Conservation (phyloP, 2,329 filamentous ascomycete species). For the Phyllosticta citrichinensis region DNA sequence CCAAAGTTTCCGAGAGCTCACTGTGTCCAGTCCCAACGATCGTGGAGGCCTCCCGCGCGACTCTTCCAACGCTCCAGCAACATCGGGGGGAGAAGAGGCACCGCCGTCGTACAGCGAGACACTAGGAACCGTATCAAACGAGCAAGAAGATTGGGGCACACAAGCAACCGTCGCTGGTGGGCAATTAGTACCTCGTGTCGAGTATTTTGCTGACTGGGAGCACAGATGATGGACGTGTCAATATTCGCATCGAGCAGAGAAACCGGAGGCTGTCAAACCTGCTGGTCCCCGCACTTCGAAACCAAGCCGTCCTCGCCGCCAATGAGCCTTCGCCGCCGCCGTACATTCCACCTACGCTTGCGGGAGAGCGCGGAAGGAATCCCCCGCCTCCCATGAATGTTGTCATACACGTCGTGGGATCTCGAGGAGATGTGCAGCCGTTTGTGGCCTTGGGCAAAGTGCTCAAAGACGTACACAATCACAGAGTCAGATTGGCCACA, state of each 20-base stretch:
- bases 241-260: slow-evolving; percentile 32
- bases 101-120: slow-evolving; percentile 33
- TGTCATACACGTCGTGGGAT: slow-evolving; percentile 40
- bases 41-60: neutral
- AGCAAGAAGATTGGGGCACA: slow-evolving; percentile 29
- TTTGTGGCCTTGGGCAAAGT: slow-evolving; percentile 41
- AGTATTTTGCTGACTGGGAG: neutral
- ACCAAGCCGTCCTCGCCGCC: slow-evolving; percentile 27
- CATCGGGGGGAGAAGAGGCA: slow-evolving; percentile 31
- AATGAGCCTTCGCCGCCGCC: slow-evolving; percentile 50
- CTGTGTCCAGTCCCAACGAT: neutral
- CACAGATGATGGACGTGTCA: slow-evolving; percentile 29
- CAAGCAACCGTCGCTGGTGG: slow-evolving; percentile 37
- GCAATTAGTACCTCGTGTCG: neutral
- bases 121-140: slow-evolving; percentile 29
- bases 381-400: slow-evolving; percentile 40
- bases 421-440: slow-evolving; percentile 41
- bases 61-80: neutral
- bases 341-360: slow-evolving; percentile 64
- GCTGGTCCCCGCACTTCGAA: slow-evolving; percentile 29
- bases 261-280: slow-evolving; percentile 25
- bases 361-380: slow-evolving; percentile 50
- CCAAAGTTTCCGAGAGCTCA: neutral
- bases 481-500: slow-evolving; percentile 39
- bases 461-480: slow-evolving; percentile 38